Base-by-base conservation (phyloP, 805 yeast species). In the Yarrowia divulgata region DNA sequence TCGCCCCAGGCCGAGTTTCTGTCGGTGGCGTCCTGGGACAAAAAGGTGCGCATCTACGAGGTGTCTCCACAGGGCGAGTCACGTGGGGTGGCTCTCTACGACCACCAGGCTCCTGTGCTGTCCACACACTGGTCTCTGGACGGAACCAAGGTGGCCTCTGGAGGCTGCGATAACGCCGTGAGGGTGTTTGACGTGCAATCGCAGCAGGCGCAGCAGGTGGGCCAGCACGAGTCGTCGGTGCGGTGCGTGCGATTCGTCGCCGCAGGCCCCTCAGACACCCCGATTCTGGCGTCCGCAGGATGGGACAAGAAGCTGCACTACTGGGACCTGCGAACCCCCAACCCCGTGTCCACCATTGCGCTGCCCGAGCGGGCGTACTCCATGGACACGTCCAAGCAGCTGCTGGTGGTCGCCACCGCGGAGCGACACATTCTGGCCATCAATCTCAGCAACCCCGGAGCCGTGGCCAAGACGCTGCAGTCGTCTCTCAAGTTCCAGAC, bases 261-360 rank as follows among this genome's bases (percentile, higher is more conserved):
- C 71, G 89, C 93, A 76, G 97, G 97, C 0, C 92, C 93, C n/a
- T 82, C 88, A 9, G 85, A 92, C 0, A 83, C 81, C 37, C 92
- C 86, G 50, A 91, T 91, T 72, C 87, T 94, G 35, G 98, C 93
- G 3, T 87, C 93, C 54, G 97, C 97, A 8, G 91, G 97, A 8
- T 95, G 98, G 98, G 99, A 95, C 79, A 93, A 92, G 80, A 92
- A 98, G 0, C 80, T 95, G 72, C 88, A 87, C 77, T 95, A 95
- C 79, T 94, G 99, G 99, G 98, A 95, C 79, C 83, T 90, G 80
- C 88, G 98, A 76, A 88, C 88, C 73, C 81, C 74, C 55, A 88
- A 86, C 74, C 95, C 98, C 18, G 85, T 94, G 23, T 85, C 93
- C 19, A 90, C 97, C 3, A 81, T 95, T 49, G 85, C 85, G 74